A percentile compares a stretch with the other conserved stretches of the same genome.
These are phyloP conservation scores for Psilocybe cubensis DNA, from an alignment of 768 basidiomycete species.

Conservation along the genomic window DNA sequence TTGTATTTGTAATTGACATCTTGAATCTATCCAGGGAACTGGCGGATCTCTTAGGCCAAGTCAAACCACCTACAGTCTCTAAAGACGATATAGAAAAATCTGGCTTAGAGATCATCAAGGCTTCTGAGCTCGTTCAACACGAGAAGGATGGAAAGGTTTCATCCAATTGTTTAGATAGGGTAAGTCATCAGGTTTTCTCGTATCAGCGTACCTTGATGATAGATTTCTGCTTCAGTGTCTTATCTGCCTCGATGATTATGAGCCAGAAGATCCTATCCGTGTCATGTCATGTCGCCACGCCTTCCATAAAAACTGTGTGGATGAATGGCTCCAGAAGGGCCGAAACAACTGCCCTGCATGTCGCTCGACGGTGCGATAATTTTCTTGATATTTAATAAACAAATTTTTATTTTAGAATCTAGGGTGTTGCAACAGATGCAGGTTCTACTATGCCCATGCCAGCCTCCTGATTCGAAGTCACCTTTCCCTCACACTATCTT, in stretches of 20 bases:
- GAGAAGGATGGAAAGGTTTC: slow-evolving; percentile 68
- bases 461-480: slow-evolving; percentile 9
- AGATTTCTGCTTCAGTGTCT: slow-evolving; percentile 54
- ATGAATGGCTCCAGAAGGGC: slow-evolving; percentile 84
- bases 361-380: slow-evolving; percentile 62
- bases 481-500: neutral
- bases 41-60: slow-evolving; percentile 81
- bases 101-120: slow-evolving; percentile 77
- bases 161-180: slow-evolving; percentile 80
- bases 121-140: slow-evolving; percentile 51
- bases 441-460: slow-evolving; percentile 10
- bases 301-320: slow-evolving; percentile 91
- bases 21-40: slow-evolving; percentile 62
- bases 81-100: slow-evolving; percentile 87
- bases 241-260: slow-evolving; percentile 90
- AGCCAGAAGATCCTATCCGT: slow-evolving; percentile 75
- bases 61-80: slow-evolving; percentile 80
- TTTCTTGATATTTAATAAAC: neutral
- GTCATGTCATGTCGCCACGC: slow-evolving; percentile 83
- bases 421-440: slow-evolving; percentile 37
- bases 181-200: slow-evolving; percentile 40
- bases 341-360: slow-evolving; percentile 94
- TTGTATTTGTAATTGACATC: neutral
- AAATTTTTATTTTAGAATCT: neutral
- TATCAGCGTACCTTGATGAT: neutral